These are phyloP conservation scores for Caloboletus firmus DNA, from an alignment of 1,284 basidiomycete genomes.

Conservation along the genomic window DNA sequence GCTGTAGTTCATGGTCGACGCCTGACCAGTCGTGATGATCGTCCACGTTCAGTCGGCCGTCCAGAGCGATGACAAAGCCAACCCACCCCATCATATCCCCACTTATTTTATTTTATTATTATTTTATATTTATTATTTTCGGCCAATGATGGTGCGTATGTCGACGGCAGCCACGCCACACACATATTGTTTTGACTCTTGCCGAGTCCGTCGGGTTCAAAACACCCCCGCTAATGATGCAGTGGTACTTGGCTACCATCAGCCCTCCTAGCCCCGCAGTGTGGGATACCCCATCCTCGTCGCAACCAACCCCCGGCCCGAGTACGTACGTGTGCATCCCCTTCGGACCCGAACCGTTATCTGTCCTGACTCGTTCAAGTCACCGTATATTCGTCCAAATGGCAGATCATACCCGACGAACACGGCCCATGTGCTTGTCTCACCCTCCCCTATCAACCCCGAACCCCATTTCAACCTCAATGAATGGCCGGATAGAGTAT, in stretches of 20 bases:
- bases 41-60: neutral
- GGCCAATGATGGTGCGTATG: neutral
- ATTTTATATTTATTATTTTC: neutral
- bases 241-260: neutral
- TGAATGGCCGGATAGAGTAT: too few species aligned
- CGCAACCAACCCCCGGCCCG: too few species aligned
- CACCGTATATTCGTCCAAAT: too few species aligned
- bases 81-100: too few species aligned
- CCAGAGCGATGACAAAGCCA: slow-evolving; percentile 10
- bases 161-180: neutral
- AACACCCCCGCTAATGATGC: neutral
- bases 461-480: neutral
- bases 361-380: neutral
- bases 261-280: neutral
- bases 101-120: neutral
- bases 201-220: neutral
- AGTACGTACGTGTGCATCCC: neutral
- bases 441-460: neutral
- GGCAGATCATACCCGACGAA: too few species aligned
- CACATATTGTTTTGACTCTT: neutral
- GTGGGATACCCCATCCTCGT: neutral
- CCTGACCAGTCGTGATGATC: slow-evolving; percentile 2
- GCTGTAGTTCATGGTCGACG: slow-evolving; percentile 28
- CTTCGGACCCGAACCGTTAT: neutral
- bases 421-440: too few species aligned